Percentiles rank a stretch among this genome's conserved stretches.
Evolutionary conservation across 1,139 yeast genomes (phyloP).

Genomic region (Saccharomyces hybrid): DNA sequence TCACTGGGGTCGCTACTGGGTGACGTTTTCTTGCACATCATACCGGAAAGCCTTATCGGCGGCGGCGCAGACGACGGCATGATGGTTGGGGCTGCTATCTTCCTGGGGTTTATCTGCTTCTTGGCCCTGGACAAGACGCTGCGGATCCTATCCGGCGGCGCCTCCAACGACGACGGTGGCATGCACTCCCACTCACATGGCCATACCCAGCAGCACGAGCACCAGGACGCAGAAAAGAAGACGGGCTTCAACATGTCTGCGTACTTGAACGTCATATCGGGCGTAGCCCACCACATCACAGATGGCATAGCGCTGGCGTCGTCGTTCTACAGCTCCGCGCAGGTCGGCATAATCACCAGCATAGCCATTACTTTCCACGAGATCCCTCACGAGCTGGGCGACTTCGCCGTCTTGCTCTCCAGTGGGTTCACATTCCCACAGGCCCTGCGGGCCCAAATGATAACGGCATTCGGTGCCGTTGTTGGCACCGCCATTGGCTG

Average conservation of each 20-base stretch:
- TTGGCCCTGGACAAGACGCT: constrained; percentile 50
- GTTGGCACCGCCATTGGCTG: constrained; percentile 59
- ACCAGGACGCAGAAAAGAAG: constrained; percentile 3
- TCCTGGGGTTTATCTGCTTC: constrained; percentile 50
- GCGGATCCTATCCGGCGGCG: constrained; percentile 40
- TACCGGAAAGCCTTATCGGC: constrained; percentile 42
- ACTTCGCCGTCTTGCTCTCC: constrained; percentile 57
- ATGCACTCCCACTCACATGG: constrained; percentile 36
- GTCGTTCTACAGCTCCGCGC: constrained; percentile 50
- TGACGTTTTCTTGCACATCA: constrained; percentile 55
- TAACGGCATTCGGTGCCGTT: constrained; percentile 56
- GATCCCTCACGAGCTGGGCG: constrained; percentile 70
- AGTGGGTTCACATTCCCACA: constrained; percentile 56
- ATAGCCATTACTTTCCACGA: constrained; percentile 64
- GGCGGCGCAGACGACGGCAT: constrained; percentile 2
- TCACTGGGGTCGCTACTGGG: constrained; percentile 68
- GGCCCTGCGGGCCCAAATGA: constrained; percentile 55
- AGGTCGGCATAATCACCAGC: constrained; percentile 56
- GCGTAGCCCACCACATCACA: constrained; percentile 60
- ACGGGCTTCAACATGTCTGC: constrained; percentile 40
- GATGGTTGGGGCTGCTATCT: constrained; percentile 41
- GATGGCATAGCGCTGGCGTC: constrained; percentile 67
- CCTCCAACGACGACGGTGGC: constrained; percentile 26
- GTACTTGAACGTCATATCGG: constrained; percentile 55
- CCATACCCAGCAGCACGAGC: constrained; percentile 24